Conservation (phyloP, 1,139 yeast species). For the Geotrichum cucujoidarum region DNA sequence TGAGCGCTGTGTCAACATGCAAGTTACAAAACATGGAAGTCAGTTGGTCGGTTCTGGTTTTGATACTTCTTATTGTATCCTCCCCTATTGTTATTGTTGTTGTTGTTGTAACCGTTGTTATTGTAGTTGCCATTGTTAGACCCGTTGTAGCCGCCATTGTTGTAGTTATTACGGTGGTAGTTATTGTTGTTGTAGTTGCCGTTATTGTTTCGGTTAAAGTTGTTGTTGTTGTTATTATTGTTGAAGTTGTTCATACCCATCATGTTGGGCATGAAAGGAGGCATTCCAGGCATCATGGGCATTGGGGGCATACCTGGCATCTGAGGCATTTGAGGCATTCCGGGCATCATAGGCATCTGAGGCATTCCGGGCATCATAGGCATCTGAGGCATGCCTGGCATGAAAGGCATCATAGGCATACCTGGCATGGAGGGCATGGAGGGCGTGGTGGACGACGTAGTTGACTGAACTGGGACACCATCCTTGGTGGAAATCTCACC, state of each 20-base stretch:
- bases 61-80: conserved; percentile 11
- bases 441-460: conserved; percentile 21
- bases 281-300: conserved; percentile 9
- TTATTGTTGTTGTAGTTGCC: background rate
- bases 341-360: conserved; percentile 5
- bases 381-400: conserved; percentile 23
- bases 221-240: conserved; percentile 6
- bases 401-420: conserved; percentile 18
- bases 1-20: no score
- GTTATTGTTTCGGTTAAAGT: conserved; percentile 2
- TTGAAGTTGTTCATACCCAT: conserved; percentile 9
- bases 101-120: background rate
- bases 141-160: conserved; percentile 2
- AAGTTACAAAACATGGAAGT: conserved; percentile 15
- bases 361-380: conserved; percentile 18
- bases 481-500: conserved; percentile 15
- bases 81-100: conserved; percentile 1
- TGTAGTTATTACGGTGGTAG: background rate
- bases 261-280: no score
- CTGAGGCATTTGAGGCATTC: conserved; percentile 11
- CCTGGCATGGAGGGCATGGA: conserved; percentile 25
- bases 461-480: conserved; percentile 2
- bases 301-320: conserved; percentile 17
- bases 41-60: conserved; percentile 8
- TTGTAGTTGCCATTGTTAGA: conserved; percentile 6